Base-by-base conservation (phyloP, 805 yeast genomes). In the Barnettozyma populi region DNA sequence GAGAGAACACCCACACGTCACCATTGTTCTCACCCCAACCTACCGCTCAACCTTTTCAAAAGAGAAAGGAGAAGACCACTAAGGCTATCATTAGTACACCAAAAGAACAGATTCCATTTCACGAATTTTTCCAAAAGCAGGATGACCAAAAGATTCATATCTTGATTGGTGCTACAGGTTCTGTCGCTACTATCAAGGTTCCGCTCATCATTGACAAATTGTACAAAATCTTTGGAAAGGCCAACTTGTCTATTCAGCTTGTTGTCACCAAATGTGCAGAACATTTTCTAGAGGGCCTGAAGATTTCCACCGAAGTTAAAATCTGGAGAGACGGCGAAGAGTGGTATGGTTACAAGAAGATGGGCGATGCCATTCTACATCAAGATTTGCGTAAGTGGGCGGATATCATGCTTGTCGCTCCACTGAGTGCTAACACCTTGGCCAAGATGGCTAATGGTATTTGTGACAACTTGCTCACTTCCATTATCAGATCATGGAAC, bases 141-240 rank as follows among this genome's bases (percentile, higher is more conserved):
- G 94, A 88, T 62, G 96, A 88, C 62, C 86, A 83, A 39, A 90
- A 90, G 61, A 74, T 88, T 48, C 99, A 94, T 65, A 82, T 94
- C 39, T 71, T 94, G 48, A 72, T 94, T 38, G 99, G 95, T 18
- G 95, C 95, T 18, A 88, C 98, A 1, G 99, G 99, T 1, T 86
- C 96, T 2, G 97, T 94, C 4, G 99, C 99, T 5, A 88, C 98
- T 2, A 89, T 94, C 53, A 94, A 94, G 65, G 83, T 94, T 20
- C 96, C 97, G 0, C 66, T 85, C 54, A 89, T 94, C 36, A 88
- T 94, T 54, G 95, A 85, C 61, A 88, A 89, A 63, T 73, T 94
- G 43, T 84, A 83, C 62, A 87, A 88, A 64, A 74, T 84, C 7
- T 92, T 86, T 66, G 87, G 90, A 5, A 79, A 70, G 7, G 79